Evolutionary conservation across 1,284 basidiomycete species (phyloP).

Genomic region (Trichosporon sp.): DNA sequence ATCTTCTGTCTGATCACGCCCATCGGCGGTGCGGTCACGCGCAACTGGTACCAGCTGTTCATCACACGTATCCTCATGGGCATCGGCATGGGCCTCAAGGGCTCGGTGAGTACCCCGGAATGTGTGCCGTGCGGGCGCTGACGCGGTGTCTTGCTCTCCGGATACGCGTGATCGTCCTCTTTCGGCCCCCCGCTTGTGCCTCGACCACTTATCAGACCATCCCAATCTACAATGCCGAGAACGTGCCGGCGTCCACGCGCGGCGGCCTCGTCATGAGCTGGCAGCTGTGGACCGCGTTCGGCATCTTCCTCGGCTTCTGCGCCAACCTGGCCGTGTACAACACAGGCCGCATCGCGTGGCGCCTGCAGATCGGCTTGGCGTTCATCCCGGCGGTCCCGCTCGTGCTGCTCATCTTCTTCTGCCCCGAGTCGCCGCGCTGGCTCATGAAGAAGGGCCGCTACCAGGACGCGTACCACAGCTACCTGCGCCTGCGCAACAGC

Average conservation of each 20-base stretch:
- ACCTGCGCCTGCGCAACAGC: constrained; percentile 62
- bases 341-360: constrained; percentile 45
- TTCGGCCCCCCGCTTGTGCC: not conserved
- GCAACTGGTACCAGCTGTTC: constrained; percentile 57
- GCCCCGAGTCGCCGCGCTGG: constrained; percentile 64
- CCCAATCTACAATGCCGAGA: constrained; percentile 46
- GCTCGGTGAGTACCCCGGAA: constrained; percentile 27
- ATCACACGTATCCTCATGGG: constrained; percentile 47
- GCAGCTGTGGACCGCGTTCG: constrained; percentile 52
- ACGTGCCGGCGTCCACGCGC: constrained; percentile 51
- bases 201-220: constrained; percentile 46
- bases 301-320: constrained; percentile 28
- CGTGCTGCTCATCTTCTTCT: constrained; percentile 57
- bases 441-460: constrained; percentile 65
- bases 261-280: constrained; percentile 54
- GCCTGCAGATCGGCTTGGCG: constrained; percentile 52
- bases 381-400: constrained; percentile 49
- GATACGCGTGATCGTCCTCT: not conserved
- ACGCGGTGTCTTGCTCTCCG: not conserved
- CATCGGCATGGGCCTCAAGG: constrained; percentile 50
- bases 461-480: constrained; percentile 60
- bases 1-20: constrained; percentile 54
- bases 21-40: constrained; percentile 59
- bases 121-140: not conserved
- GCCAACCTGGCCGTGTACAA: constrained; percentile 33